These are phyloP conservation scores for Arthrobotrys sinensis DNA, from an alignment of 2,329 filamentous ascomycete species.

Conservation along the genomic window DNA sequence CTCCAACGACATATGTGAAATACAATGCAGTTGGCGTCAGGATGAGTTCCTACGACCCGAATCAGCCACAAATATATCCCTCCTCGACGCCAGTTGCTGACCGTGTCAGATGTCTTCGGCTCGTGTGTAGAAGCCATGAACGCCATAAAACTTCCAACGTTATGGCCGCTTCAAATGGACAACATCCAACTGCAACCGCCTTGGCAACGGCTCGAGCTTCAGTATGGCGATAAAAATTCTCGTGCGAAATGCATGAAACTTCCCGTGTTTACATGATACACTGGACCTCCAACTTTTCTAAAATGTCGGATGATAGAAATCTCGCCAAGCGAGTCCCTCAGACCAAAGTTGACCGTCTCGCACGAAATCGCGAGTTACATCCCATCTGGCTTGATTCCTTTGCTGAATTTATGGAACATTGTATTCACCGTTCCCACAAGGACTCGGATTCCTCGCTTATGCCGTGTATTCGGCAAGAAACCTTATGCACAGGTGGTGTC, in stretches of 20 bases:
- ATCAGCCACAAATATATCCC: conserved; percentile 13
- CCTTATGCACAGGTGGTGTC: conserved; percentile 56
- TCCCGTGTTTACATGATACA: conserved; percentile 27
- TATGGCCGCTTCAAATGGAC: not conserved
- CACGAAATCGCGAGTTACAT: not conserved
- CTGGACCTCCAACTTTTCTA: not conserved
- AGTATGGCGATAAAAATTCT: not conserved
- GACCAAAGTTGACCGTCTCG: not conserved
- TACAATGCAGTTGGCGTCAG: not conserved
- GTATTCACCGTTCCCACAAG: conserved; percentile 38
- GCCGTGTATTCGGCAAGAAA: conserved; percentile 41
- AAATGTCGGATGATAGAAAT: not conserved
- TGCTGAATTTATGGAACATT: not conserved
- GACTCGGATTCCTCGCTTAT: conserved; percentile 39
- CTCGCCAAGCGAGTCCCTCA: not conserved
- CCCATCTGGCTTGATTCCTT: not conserved
- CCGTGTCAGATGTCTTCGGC: not conserved
- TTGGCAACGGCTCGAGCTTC: conserved; percentile 44
- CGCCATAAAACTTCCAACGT: not conserved
- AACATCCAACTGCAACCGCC: conserved; percentile 25
- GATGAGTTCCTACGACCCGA: conserved; percentile 37
- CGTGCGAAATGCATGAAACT: conserved; percentile 26
- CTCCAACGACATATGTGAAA: conserved; percentile 3
- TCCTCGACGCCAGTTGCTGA: not conserved
- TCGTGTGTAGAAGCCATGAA: conserved; percentile 10